Conservation (phyloP, 495 filamentous ascomycete genomes). For the Astrocystis sublimbata region DNA sequence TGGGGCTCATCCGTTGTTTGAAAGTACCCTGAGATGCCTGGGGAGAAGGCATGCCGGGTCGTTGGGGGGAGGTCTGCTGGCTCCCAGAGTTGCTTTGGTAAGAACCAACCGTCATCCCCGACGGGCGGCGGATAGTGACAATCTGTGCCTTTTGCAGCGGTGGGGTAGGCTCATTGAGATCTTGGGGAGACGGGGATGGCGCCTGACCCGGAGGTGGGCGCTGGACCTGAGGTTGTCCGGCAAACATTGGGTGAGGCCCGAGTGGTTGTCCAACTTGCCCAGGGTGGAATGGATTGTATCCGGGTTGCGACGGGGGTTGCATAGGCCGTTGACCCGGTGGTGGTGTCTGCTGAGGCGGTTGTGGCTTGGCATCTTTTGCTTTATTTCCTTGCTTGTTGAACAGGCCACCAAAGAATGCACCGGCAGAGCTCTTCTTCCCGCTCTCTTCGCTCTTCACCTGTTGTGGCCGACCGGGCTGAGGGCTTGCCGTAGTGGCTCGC, state of each 20-base stretch:
- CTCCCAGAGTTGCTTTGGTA: constrained; percentile 17
- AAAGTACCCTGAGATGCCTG: constrained; percentile 20
- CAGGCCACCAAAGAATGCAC: constrained; percentile 29
- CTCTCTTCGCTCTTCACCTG: constrained; percentile 25
- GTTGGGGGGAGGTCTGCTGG: constrained; percentile 17
- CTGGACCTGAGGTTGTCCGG: constrained; percentile 25
- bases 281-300: constrained; percentile 22
- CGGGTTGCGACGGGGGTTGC: constrained; percentile 17
- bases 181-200: constrained; percentile 6
- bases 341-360: constrained; percentile 20
- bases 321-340: constrained; percentile 19
- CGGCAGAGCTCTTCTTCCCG: constrained; percentile 26
- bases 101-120: constrained; percentile 31
- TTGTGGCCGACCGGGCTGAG: constrained; percentile 20
- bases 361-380: constrained; percentile 23
- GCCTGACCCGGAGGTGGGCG: constrained; percentile 20
- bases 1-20: constrained; percentile 17
- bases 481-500: constrained; percentile 21
- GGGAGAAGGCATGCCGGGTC: constrained; percentile 11
- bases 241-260: constrained; percentile 25
- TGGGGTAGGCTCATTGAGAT: constrained; percentile 16
- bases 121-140: constrained; percentile 28
- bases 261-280: constrained; percentile 29
- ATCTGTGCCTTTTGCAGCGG: constrained; percentile 28
- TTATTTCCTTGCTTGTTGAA: constrained; percentile 32